Conservation (phyloP, 805 yeast species). For the Lipomyces spencermartinsiae region DNA sequence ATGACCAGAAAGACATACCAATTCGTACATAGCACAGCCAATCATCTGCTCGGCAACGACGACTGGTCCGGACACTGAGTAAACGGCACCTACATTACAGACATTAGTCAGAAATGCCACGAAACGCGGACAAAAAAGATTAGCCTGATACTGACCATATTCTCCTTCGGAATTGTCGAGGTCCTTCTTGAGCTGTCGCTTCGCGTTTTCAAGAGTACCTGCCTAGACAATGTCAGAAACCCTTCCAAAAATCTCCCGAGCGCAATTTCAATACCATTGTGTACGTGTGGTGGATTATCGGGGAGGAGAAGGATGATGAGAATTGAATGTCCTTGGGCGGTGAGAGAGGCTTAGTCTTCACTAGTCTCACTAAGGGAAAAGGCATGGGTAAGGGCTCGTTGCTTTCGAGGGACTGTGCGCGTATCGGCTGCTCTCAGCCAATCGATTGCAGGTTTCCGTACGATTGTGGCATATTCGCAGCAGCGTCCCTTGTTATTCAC, state of each 20-base stretch:
- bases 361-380: not conserved
- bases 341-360: not conserved
- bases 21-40: constrained; percentile 99
- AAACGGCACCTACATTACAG: constrained; percentile 55
- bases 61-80: constrained; percentile 98
- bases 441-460: constrained; percentile 18
- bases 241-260: not conserved
- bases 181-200: constrained; percentile 88
- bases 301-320: constrained; percentile 14
- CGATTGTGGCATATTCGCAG: constrained; percentile 16
- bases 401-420: constrained; percentile 9
- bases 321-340: not conserved
- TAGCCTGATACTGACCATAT: constrained; percentile 58
- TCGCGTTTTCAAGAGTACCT: constrained; percentile 96
- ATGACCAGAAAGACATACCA: constrained; percentile 52
- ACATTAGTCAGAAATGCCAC: constrained; percentile 7
- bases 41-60: constrained; percentile 98
- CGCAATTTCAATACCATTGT: constrained; percentile 29
- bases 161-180: constrained; percentile 76
- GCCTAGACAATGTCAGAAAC: constrained; percentile 59
- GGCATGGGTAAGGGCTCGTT: constrained; percentile 8
- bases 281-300: constrained; percentile 3
- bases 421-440: constrained; percentile 32
- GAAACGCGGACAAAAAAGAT: not conserved
- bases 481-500: too few species aligned